These are phyloP conservation scores for Biscogniauxia mediterranea DNA, from an alignment of 2,329 filamentous ascomycete genomes.

Conservation along the genomic window DNA sequence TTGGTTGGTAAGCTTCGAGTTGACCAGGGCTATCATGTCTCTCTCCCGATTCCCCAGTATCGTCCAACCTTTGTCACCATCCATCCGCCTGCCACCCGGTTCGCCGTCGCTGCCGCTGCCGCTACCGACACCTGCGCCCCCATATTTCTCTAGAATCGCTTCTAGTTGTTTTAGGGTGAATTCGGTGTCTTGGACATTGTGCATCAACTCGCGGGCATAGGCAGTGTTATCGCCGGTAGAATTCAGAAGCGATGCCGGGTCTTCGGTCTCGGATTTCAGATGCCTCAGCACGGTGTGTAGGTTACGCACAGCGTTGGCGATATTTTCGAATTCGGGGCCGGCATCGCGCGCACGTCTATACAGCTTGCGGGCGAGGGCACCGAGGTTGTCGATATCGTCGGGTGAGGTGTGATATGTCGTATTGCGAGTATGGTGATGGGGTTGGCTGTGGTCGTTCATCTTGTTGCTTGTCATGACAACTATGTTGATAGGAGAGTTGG, in stretches of 20 bases:
- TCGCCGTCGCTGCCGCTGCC: conserved; percentile 20
- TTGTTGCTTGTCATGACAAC: conserved; percentile 15
- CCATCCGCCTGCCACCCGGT: conserved; percentile 29
- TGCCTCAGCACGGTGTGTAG: conserved; percentile 57
- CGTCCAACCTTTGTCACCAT: conserved; percentile 33
- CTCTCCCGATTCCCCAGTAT: conserved; percentile 36
- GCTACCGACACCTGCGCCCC: conserved; percentile 20
- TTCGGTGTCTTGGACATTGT: conserved; percentile 55
- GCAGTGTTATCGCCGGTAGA: conserved; percentile 37
- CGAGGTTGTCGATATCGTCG: conserved; percentile 53
- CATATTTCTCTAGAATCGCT: conserved; percentile 49
- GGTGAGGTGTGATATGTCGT: conserved; percentile 13
- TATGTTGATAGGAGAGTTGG: not conserved
- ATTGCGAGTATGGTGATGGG: not conserved
- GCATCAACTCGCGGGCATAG: conserved; percentile 49
- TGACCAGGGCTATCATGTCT: conserved; percentile 42
- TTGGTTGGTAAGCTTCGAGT: conserved; percentile 49
- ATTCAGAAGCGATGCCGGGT: conserved; percentile 55
- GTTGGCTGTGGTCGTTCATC: conserved; percentile 8
- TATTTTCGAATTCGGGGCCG: conserved; percentile 47
- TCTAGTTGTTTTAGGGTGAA: conserved; percentile 55
- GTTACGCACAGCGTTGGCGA: conserved; percentile 49
- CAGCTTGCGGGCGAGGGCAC: conserved; percentile 53
- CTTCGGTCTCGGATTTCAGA: conserved; percentile 56
- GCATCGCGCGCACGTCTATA: conserved; percentile 53